Percentiles rank a stretch among this genome's conserved stretches.
These are phyloP conservation scores for Yamadazyma epiphylla DNA, from an alignment of 1,139 yeast species.

Conservation along the genomic window DNA sequence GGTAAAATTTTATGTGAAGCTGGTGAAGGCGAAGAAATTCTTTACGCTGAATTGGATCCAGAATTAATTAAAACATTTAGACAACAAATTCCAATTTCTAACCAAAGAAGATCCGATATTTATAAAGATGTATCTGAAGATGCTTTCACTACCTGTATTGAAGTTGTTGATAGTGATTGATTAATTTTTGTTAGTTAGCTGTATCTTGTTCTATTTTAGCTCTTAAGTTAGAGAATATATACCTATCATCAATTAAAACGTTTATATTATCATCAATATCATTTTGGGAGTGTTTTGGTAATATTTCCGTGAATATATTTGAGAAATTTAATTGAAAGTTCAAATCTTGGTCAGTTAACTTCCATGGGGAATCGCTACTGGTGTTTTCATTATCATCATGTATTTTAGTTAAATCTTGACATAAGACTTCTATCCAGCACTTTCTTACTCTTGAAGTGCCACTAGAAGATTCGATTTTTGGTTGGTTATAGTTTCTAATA, in stretches of 20 bases:
- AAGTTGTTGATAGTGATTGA: conserved; percentile 9
- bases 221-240: conserved; percentile 2
- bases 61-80: conserved; percentile 17
- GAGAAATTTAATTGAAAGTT: too few relatives aligned
- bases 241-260: not conserved
- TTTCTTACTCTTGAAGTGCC: conserved; percentile 10
- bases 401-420: conserved; percentile 7
- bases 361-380: not conserved
- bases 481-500: conserved; percentile 4
- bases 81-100: conserved; percentile 20
- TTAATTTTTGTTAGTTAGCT: not conserved
- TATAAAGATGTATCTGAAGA: conserved; percentile 17
- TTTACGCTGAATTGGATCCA: conserved; percentile 21
- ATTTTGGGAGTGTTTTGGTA: too few relatives aligned
- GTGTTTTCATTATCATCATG: conserved; percentile 1
- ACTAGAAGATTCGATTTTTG: conserved; percentile 3
- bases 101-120: conserved; percentile 22
- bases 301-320: not conserved
- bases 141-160: conserved; percentile 10
- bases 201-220: conserved; percentile 2
- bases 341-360: not conserved
- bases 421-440: conserved; percentile 9
- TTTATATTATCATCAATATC: not conserved
- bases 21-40: conserved; percentile 24
- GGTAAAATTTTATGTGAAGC: conserved; percentile 78